phyloP scores from a whole-genome alignment of 352 stramenopile species.

The Pilasporangium apinafurcum region DNA sequence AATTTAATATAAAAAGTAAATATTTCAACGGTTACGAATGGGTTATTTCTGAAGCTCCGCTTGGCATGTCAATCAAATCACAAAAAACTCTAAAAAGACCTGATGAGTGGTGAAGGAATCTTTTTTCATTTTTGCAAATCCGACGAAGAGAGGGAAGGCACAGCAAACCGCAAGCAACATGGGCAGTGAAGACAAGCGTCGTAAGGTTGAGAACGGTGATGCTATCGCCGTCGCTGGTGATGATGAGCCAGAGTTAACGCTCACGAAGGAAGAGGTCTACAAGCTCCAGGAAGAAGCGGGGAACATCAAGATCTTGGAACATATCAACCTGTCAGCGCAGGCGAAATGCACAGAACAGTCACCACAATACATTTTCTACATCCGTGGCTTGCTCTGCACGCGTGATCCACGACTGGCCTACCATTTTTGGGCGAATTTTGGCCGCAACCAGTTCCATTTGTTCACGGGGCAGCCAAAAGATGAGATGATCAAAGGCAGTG shows the following conservation, averaged over 20 bases:
- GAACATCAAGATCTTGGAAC: conserved; percentile 69
- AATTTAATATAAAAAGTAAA: no score
- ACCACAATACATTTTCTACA: conserved; percentile 53
- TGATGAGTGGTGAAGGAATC: no score
- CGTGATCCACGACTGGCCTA: conserved; percentile 57
- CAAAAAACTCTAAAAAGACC: no score
- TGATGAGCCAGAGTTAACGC: conserved; percentile 15
- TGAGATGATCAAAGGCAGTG: conserved; percentile 48
- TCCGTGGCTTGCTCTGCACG: conserved; percentile 53
- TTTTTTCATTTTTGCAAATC: no score
- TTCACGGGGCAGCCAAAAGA: conserved; percentile 54
- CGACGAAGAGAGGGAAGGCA: no score
- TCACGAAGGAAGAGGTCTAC: conserved; percentile 42
- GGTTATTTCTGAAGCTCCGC: no score
- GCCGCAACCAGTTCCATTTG: conserved; percentile 66
- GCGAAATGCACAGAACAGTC: conserved; percentile 41
- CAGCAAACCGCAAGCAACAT: no score
- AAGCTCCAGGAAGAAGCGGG: conserved; percentile 40
- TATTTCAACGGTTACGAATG: no score
- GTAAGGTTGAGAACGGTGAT: no score
- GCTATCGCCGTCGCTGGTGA: no score
- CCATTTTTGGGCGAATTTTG: conserved; percentile 68
- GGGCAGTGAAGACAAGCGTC: no score
- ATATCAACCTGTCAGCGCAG: conserved; percentile 63
- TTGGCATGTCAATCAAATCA: no score